A percentile compares a stretch with the other conserved stretches of the same genome.
Evolutionary conservation across 805 yeast genomes (phyloP).

Genomic region (Metschnikowia cubensis): DNA sequence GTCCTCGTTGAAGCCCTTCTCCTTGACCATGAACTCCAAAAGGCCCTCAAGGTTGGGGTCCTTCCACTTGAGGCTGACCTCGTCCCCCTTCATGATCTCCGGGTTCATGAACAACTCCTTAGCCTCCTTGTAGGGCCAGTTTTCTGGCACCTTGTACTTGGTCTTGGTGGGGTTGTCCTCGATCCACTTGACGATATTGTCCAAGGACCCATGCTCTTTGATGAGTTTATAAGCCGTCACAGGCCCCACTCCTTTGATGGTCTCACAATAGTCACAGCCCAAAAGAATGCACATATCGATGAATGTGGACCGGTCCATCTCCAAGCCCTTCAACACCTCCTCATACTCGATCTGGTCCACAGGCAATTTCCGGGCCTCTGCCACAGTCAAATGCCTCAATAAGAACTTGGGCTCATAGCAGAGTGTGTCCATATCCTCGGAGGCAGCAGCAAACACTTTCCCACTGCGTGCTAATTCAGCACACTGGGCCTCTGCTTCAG

Average conservation of each 20-base stretch:
- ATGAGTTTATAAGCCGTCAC: slow-evolving; percentile 88
- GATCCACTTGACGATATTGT: slow-evolving; percentile 66
- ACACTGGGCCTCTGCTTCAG: slow-evolving; percentile 99
- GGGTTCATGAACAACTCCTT: slow-evolving; percentile 80
- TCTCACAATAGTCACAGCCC: slow-evolving; percentile 97
- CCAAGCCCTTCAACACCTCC: slow-evolving; percentile 71
- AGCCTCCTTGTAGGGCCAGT: slow-evolving; percentile 91
- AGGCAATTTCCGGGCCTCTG: slow-evolving; percentile 91
- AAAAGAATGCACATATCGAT: slow-evolving; percentile 87
- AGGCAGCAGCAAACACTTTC: slow-evolving; percentile 94
- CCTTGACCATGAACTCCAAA: slow-evolving; percentile 74
- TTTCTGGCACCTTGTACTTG: slow-evolving; percentile 84
- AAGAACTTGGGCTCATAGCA: slow-evolving; percentile 85
- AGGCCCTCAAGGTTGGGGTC: slow-evolving; percentile 87
- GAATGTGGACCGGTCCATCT: slow-evolving; percentile 67
- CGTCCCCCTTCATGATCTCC: slow-evolving; percentile 62
- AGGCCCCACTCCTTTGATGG: slow-evolving; percentile 94
- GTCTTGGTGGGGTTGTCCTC: slow-evolving; percentile 49
- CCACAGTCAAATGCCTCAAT: slow-evolving; percentile 85
- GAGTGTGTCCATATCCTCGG: slow-evolving; percentile 98
- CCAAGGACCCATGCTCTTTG: slow-evolving; percentile 78
- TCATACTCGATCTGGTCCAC: slow-evolving; percentile 74
- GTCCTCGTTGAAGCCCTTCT: slow-evolving; percentile 91
- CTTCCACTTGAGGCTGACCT: slow-evolving; percentile 73
- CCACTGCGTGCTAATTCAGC: slow-evolving; percentile 87